phyloP scores from a whole-genome alignment of 2,329 filamentous ascomycete species.

The Leptographium lundbergii region DNA sequence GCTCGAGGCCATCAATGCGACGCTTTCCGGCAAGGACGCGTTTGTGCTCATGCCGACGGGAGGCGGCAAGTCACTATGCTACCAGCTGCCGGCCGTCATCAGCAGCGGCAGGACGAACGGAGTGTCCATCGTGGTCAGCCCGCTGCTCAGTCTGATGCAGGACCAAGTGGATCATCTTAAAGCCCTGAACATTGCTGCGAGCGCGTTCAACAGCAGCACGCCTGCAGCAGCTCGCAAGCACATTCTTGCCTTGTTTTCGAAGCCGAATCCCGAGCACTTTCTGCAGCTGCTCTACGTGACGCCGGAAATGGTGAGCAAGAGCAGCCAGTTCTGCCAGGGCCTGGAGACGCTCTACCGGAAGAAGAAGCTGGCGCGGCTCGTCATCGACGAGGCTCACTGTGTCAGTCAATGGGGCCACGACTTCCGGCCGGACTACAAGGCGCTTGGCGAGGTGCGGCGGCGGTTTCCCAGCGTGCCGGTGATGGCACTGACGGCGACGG shows the following conservation, averaged over 20 bases:
- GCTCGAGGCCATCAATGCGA: conserved; percentile 90
- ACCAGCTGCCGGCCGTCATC: conserved; percentile 83
- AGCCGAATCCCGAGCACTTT: conserved; percentile 55
- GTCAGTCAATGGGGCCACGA: conserved; percentile 99
- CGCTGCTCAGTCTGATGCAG: conserved; percentile 89
- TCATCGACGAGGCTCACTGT: conserved; percentile 98
- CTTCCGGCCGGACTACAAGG: conserved; percentile 92
- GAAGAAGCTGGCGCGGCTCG: conserved; percentile 70
- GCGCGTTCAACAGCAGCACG: conserved; percentile 70
- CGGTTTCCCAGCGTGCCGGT: conserved; percentile 71
- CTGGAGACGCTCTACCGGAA: conserved; percentile 57
- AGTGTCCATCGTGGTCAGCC: conserved; percentile 89
- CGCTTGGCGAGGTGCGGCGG: conserved; percentile 59
- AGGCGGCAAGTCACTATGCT: conserved; percentile 92
- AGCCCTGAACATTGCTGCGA: conserved; percentile 63
- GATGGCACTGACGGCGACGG: conserved; percentile 91
- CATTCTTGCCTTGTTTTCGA: conserved; percentile 52
- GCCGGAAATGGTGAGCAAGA: conserved; percentile 91
- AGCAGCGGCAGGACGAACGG: conserved; percentile 68
- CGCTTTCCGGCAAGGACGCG: conserved; percentile 71
- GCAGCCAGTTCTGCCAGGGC: conserved; percentile 49
- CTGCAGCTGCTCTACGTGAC: conserved; percentile 90
- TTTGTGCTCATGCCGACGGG: conserved; percentile 98
- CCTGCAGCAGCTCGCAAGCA: conserved; percentile 46
- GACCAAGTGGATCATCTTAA: conserved; percentile 83